Percentiles rank a stretch among this genome's conserved stretches.
phyloP scores from a whole-genome alignment of 1,139 yeast species.

The Geotrichum restrictum region DNA sequence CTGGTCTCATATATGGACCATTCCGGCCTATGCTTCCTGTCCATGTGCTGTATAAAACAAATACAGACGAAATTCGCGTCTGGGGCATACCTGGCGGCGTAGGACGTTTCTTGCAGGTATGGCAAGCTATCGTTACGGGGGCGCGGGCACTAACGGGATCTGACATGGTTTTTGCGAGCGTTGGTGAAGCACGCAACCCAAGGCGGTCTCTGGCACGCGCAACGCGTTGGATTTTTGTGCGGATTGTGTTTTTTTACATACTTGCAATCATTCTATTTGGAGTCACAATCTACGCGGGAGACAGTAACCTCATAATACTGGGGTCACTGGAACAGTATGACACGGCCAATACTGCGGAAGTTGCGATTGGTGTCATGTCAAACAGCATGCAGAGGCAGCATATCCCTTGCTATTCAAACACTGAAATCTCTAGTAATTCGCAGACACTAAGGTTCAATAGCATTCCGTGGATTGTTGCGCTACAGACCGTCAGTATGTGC shows the following conservation, averaged over 20 bases:
- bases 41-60: constrained; percentile 36
- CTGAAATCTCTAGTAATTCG: not conserved
- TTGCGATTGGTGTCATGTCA: constrained; percentile 2
- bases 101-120: constrained; percentile 62
- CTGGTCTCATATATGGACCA: constrained; percentile 58
- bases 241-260: constrained; percentile 65
- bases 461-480: constrained; percentile 67
- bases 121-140: constrained; percentile 61
- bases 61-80: constrained; percentile 43
- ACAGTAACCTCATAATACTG: constrained; percentile 46
- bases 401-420: constrained; percentile 1
- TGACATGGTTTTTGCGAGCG: constrained; percentile 78
- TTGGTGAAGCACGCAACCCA: constrained; percentile 82
- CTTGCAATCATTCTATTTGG: constrained; percentile 70
- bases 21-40: constrained; percentile 65
- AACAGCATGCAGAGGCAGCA: constrained; percentile 16
- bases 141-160: constrained; percentile 76
- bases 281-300: constrained; percentile 69
- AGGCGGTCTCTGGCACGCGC: constrained; percentile 75
- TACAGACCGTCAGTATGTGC: constrained; percentile 67
- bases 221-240: constrained; percentile 67
- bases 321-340: constrained; percentile 8
- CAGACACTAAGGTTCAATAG: constrained; percentile 24
- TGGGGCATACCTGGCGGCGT: constrained; percentile 57
- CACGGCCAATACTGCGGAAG: not conserved